Evolutionary conservation across 352 stramenopile genomes (phyloP).

Genomic region (Aphanomyces stellatus): DNA sequence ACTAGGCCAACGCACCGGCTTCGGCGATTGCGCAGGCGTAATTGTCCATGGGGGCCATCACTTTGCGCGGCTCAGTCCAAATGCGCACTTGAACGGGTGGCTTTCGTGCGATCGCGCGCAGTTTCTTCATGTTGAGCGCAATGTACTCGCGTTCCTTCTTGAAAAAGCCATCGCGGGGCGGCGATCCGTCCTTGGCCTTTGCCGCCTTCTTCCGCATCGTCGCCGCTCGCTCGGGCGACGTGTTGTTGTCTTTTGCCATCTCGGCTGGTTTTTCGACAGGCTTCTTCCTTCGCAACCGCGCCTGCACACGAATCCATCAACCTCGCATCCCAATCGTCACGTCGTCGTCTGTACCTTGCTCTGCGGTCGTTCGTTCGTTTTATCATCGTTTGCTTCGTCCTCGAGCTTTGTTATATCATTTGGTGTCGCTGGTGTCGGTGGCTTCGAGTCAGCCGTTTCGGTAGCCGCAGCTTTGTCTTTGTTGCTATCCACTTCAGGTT

Average conservation of each 20-base stretch:
- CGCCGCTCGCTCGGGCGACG: neutral
- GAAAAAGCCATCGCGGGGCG: neutral
- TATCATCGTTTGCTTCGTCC: too few species aligned
- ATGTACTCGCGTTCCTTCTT: neutral
- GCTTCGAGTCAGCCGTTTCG: neutral
- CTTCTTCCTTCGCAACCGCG: neutral
- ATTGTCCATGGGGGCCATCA: slow-evolving; percentile 46
- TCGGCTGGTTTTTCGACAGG: neutral
- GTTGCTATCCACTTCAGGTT: neutral
- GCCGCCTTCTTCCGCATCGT: neutral
- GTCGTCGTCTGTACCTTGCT: neutral
- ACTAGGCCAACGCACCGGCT: slow-evolving; percentile 29
- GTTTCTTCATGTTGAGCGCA: slow-evolving; percentile 13
- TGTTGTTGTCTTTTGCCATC: neutral
- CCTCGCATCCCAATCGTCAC: too few species aligned
- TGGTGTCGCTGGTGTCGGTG: too few species aligned
- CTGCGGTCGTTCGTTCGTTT: neutral
- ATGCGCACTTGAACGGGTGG: slow-evolving; percentile 44
- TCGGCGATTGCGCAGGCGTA: slow-evolving; percentile 52
- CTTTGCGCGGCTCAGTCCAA: slow-evolving; percentile 42
- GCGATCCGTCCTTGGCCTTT: neutral
- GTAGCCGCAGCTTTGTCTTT: neutral
- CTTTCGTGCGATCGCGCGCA: slow-evolving; percentile 11
- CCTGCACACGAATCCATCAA: neutral
- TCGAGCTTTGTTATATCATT: too few species aligned